Conservation (phyloP, 225 moss, liverwort and hornwort genomes). For the Asterella californica region DNA sequence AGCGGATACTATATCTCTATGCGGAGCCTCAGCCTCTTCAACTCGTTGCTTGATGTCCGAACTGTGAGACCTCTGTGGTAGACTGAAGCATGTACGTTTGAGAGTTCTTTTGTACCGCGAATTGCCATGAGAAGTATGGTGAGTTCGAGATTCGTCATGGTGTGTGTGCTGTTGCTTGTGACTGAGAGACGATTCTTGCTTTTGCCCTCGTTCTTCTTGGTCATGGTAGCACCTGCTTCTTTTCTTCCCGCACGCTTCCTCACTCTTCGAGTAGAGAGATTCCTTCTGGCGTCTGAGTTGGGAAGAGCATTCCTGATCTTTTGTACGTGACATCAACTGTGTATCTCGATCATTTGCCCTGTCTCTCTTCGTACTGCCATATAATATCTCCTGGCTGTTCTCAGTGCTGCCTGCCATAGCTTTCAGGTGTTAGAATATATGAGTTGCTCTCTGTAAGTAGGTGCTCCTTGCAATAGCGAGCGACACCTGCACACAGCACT, state of each 20-base stretch:
- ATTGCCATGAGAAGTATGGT: background rate
- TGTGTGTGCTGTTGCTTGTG: background rate
- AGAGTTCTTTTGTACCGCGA: background rate
- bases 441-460: background rate
- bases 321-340: background rate
- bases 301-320: background rate
- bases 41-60: background rate
- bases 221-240: background rate
- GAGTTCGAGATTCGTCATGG: no score
- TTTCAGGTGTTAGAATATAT: background rate
- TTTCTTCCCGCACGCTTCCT: background rate
- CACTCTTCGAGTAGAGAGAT: slow-evolving; percentile 3
- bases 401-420: background rate
- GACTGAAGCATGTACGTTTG: background rate
- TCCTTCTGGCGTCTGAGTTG: background rate
- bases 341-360: background rate
- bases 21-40: background rate
- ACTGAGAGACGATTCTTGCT: background rate
- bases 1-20: background rate
- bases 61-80: background rate
- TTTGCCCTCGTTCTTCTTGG: background rate
- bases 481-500: background rate
- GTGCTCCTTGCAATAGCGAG: no score
- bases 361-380: background rate
- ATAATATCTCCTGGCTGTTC: background rate